These are phyloP conservation scores for Solanum hybrid DNA, from an alignment of 305 asterid genomes.

Conservation along the genomic window DNA sequence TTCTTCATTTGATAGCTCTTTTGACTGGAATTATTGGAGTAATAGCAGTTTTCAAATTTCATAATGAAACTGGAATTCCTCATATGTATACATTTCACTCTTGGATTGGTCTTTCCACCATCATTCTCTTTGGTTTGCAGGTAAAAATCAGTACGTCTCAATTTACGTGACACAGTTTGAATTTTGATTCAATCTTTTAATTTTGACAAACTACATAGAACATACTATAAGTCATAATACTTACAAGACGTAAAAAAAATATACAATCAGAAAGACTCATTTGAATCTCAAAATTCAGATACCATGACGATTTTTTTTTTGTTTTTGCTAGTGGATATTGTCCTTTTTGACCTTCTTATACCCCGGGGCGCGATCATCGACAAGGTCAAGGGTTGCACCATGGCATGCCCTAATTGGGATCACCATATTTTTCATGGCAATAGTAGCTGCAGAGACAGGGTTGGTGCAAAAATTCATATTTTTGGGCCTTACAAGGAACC, in stretches of 20 bases:
- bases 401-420: conserved; percentile 50
- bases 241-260: background rate
- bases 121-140: conserved; percentile 45
- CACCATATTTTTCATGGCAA: conserved; percentile 38
- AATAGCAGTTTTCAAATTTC: conserved; percentile 53
- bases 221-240: background rate
- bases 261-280: background rate
- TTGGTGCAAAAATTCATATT: conserved; percentile 40
- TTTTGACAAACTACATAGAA: background rate
- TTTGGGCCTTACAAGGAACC: conserved; percentile 13
- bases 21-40: conserved; percentile 40
- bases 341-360: conserved; percentile 32
- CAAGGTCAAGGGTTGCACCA: conserved; percentile 33
- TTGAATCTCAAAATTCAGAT: background rate
- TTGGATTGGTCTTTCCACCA: conserved; percentile 62
- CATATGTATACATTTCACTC: conserved; percentile 54
- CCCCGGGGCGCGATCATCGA: conserved; percentile 22
- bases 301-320: background rate
- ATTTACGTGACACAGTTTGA: background rate
- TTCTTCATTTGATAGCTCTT: conserved; percentile 42
- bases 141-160: conserved; percentile 7
- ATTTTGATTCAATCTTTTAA: background rate
- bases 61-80: conserved; percentile 19
- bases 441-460: conserved; percentile 43
- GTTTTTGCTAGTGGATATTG: conserved; percentile 32